phyloP scores from a whole-genome alignment of 129 eudicot genomes.

The Saussurea involucrata region DNA sequence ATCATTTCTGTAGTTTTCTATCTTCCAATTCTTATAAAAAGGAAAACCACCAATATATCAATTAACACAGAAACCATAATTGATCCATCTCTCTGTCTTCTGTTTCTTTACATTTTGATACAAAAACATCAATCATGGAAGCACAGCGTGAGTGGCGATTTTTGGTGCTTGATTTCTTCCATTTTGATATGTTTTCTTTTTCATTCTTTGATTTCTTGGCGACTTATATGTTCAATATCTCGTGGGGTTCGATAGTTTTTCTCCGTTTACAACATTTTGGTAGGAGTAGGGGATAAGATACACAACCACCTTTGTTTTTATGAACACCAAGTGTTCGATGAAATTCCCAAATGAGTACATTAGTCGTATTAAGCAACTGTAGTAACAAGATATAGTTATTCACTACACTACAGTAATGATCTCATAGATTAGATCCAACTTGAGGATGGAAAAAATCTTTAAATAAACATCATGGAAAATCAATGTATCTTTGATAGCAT shows the following conservation, averaged over 20 bases:
- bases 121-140: too few relatives aligned
- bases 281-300: background rate
- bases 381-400: background rate
- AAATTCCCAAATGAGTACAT: background rate
- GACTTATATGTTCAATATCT: background rate
- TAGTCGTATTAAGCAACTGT: background rate
- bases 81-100: too few relatives aligned
- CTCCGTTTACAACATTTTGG: background rate
- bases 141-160: too few relatives aligned
- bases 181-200: background rate
- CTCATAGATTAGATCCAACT: background rate
- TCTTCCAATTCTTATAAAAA: too few relatives aligned
- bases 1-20: too few relatives aligned
- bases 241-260: background rate
- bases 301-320: background rate
- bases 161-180: background rate
- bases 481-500: background rate
- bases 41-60: too few relatives aligned
- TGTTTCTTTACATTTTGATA: too few relatives aligned
- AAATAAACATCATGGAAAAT: background rate
- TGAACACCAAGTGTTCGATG: background rate
- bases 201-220: too few relatives aligned
- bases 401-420: background rate
- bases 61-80: too few relatives aligned
- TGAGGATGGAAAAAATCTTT: background rate